Conservation (phyloP, 2,329 filamentous ascomycete species). For the Penicillium vulpinum region DNA sequence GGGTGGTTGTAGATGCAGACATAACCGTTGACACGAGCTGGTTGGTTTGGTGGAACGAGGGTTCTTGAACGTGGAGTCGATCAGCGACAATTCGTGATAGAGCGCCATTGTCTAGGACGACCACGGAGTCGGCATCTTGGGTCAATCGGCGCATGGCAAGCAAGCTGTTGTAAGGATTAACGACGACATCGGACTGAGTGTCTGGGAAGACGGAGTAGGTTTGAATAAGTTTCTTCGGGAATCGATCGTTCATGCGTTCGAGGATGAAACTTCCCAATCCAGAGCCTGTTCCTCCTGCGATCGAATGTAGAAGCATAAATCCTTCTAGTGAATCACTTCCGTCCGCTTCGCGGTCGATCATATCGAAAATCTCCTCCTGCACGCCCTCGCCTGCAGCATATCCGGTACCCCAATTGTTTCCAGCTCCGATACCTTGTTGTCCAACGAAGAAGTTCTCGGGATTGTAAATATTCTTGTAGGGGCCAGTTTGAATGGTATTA, state of each 20-base stretch:
- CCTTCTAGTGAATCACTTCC: constrained; percentile 97
- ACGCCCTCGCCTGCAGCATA: constrained; percentile 91
- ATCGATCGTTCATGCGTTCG: constrained; percentile 92
- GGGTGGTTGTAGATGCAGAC: constrained; percentile 94
- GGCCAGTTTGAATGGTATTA: constrained; percentile 85
- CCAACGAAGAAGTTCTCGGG: constrained; percentile 98
- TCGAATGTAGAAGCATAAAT: constrained; percentile 98
- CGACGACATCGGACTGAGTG: constrained; percentile 87
- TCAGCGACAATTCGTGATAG: constrained; percentile 92
- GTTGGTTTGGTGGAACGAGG: constrained; percentile 96
- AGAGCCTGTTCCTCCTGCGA: constrained; percentile 93
- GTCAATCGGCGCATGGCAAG: constrained; percentile 87
- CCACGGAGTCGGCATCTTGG: constrained; percentile 95
- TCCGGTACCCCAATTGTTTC: constrained; percentile 97
- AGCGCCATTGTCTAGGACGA: constrained; percentile 94
- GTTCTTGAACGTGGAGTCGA: constrained; percentile 88
- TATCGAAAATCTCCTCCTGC: constrained; percentile 97
- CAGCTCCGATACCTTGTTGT: constrained; percentile 88
- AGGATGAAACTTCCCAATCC: constrained; percentile 94
- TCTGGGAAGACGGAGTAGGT: constrained; percentile 99
- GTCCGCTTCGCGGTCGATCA: constrained; percentile 98
- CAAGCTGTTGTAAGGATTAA: constrained; percentile 97
- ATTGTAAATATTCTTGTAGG: constrained; percentile 99
- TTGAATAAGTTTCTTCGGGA: constrained; percentile 98
- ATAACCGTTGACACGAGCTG: constrained; percentile 97